Percentiles rank a stretch among this genome's conserved stretches.
Conservation (phyloP, 805 yeast genomes). For the Cyberlindnera suaveolens region DNA sequence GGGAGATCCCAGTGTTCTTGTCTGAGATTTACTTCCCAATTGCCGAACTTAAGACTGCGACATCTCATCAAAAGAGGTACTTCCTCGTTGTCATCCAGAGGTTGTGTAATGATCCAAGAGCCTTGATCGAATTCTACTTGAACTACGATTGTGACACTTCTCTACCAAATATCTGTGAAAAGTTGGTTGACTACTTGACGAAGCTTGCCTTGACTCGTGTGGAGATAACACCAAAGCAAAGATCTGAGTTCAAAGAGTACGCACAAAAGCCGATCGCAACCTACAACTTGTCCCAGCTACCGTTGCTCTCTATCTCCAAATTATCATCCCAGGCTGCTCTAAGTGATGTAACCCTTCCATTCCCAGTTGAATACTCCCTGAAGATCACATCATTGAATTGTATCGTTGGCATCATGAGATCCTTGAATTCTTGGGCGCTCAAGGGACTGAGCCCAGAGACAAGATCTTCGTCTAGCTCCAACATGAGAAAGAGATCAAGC, state of each 20-base stretch:
- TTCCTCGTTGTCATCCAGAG: slow-evolving; percentile 75
- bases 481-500: slow-evolving; percentile 23
- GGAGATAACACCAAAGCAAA: slow-evolving; percentile 66
- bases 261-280: slow-evolving; percentile 56
- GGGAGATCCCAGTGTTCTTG: slow-evolving; percentile 90
- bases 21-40: slow-evolving; percentile 93
- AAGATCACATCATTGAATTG: slow-evolving; percentile 77
- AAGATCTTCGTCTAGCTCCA: slow-evolving; percentile 10
- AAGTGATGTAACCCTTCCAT: slow-evolving; percentile 42
- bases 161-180: slow-evolving; percentile 81
- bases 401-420: slow-evolving; percentile 73
- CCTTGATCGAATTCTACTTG: slow-evolving; percentile 85
- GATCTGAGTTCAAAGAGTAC: slow-evolving; percentile 46
- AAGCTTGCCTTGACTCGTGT: slow-evolving; percentile 64
- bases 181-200: slow-evolving; percentile 66
- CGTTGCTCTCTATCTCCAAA: slow-evolving; percentile 67
- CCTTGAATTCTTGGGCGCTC: slow-evolving; percentile 84
- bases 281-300: slow-evolving; percentile 66
- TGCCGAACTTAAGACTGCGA: slow-evolving; percentile 84
- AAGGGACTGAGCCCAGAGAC: slow-evolving; percentile 38
- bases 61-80: slow-evolving; percentile 88
- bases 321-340: slow-evolving; percentile 45
- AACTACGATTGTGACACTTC: slow-evolving; percentile 89
- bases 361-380: slow-evolving; percentile 78
- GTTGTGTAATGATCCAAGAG: slow-evolving; percentile 81